Percentiles rank a stretch among this genome's conserved stretches.
Conservation (phyloP, 768 basidiomycete species). For the Rubroboletus satanas region DNA sequence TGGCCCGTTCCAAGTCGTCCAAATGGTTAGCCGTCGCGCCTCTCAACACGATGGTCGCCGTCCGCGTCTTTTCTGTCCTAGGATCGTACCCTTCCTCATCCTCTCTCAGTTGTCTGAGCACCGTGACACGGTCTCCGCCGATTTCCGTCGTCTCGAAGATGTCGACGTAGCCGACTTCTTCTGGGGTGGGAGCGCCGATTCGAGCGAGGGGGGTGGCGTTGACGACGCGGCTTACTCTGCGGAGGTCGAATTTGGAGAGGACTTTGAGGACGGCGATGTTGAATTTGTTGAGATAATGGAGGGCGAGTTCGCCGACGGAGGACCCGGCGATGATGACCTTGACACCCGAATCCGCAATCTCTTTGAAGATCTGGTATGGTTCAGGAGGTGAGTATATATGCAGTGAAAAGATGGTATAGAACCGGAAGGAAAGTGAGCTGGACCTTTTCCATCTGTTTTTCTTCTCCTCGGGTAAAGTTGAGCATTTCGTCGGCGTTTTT, state of each 20-base stretch:
- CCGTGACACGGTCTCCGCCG: conserved; percentile 96
- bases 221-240: conserved; percentile 90
- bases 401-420: not conserved
- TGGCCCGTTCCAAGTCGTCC: conserved; percentile 93
- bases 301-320: conserved; percentile 88
- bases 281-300: conserved; percentile 94
- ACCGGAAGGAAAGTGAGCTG: too few species aligned
- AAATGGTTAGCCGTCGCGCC: conserved; percentile 93
- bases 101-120: conserved; percentile 74
- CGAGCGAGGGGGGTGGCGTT: conserved; percentile 95
- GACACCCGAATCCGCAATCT: conserved; percentile 94
- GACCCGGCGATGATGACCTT: conserved; percentile 93
- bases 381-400: not conserved
- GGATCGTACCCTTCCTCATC: conserved; percentile 63
- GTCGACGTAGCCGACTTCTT: conserved; percentile 93
- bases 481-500: conserved; percentile 96
- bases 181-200: conserved; percentile 91
- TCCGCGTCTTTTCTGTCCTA: conserved; percentile 70
- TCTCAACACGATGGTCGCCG: conserved; percentile 91
- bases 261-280: conserved; percentile 95
- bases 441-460: conserved; percentile 92
- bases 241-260: conserved; percentile 95
- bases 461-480: conserved; percentile 94
- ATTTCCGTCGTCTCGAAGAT: conserved; percentile 95
- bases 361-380: conserved; percentile 82